Conservation (phyloP, 768 basidiomycete species). For the Suillus americanus region DNA sequence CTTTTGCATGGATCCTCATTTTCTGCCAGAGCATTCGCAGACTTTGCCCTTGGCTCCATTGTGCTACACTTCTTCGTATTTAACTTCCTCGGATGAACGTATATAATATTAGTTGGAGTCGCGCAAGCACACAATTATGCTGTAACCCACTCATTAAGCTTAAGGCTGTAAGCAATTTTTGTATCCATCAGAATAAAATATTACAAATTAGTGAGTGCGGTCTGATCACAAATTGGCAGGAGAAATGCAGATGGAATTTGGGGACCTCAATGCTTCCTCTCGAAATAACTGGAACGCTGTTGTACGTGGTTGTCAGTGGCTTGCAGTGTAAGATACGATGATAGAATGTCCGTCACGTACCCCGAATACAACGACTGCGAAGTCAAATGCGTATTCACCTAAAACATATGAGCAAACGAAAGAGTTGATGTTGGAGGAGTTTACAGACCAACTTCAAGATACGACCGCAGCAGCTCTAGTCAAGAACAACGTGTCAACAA, state of each 20-base stretch:
- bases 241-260: background rate
- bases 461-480: conserved; percentile 69
- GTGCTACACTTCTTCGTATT: conserved; percentile 98
- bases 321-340: background rate
- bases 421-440: background rate
- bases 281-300: conserved; percentile 75
- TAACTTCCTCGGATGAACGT: conserved; percentile 87
- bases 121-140: background rate
- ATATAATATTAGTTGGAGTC: conserved; percentile 1
- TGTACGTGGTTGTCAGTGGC: conserved; percentile 5
- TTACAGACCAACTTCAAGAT: conserved; percentile 76
- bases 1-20: background rate
- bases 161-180: background rate
- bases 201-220: conserved; percentile 1
- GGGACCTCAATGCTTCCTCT: conserved; percentile 39
- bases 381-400: conserved; percentile 89
- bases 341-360: conserved; percentile 37
- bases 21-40: conserved; percentile 83
- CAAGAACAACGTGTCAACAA: conserved; percentile 2
- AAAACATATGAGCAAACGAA: background rate
- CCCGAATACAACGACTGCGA: conserved; percentile 80
- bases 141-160: background rate
- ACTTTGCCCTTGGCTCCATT: conserved; percentile 93
- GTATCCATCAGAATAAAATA: background rate
- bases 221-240: conserved; percentile 4